Conservation (phyloP, 2,329 filamentous ascomycete genomes). For the Leptographium galeiforme region DNA sequence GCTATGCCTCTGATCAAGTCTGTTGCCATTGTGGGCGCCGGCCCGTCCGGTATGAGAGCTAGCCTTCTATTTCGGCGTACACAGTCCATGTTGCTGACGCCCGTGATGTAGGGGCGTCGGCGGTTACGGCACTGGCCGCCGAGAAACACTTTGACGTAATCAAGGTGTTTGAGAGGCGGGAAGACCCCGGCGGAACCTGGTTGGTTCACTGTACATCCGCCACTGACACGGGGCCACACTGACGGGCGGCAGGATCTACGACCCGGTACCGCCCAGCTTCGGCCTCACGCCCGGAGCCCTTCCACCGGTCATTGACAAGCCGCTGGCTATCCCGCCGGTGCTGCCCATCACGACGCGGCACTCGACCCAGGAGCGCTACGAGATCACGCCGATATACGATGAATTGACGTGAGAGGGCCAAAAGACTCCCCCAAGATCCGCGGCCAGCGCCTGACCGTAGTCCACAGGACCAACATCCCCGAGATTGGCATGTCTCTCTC, state of each 20-base stretch:
- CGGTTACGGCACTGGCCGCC: constrained; percentile 31
- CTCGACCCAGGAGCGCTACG: constrained; percentile 6
- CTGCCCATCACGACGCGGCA: constrained; percentile 4
- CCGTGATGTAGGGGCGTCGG: constrained; percentile 26
- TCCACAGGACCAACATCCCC: constrained; percentile 37
- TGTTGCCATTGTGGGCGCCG: constrained; percentile 9
- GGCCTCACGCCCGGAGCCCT: constrained; percentile 7
- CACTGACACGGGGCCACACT: neutral
- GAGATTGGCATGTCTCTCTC: constrained; percentile 37
- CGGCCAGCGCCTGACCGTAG: neutral
- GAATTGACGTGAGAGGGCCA: constrained; percentile 3
- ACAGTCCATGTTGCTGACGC: neutral
- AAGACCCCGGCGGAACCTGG: constrained; percentile 32
- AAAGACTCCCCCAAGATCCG: neutral
- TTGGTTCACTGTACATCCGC: constrained; percentile 10
- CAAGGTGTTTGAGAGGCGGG: constrained; percentile 28
- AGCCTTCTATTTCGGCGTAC: neutral
- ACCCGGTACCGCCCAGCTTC: constrained; percentile 4
- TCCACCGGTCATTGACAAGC: constrained; percentile 6
- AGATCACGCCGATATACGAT: constrained; percentile 9
- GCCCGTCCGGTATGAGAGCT: constrained; percentile 4
- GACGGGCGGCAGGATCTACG: constrained; percentile 6
- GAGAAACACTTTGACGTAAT: constrained; percentile 29
- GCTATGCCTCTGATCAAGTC: constrained; percentile 7
- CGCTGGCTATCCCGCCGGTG: constrained; percentile 1